These are phyloP conservation scores for Cryomyces antarcticus DNA, from an alignment of 495 filamentous ascomycete genomes.

Conservation along the genomic window DNA sequence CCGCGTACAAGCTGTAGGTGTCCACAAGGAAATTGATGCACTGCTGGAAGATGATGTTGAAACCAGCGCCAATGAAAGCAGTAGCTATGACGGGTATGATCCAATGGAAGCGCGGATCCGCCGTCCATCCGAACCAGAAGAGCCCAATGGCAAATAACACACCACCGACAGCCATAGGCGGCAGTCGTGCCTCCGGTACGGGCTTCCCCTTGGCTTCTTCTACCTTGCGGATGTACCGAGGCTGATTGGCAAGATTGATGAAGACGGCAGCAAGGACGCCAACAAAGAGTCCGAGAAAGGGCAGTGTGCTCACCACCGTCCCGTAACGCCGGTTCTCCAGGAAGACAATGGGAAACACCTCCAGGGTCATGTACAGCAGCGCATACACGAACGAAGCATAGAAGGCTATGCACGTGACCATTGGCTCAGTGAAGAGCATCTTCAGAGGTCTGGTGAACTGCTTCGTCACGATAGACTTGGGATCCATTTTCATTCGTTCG, in stretches of 20 bases:
- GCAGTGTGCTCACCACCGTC: conserved; percentile 22
- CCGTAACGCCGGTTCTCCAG: conserved; percentile 26
- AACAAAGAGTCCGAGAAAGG: conserved; percentile 32
- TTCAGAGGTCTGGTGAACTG: conserved; percentile 7
- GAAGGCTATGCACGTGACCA: conserved; percentile 9
- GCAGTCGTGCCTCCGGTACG: conserved; percentile 17
- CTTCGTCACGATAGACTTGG: conserved; percentile 6
- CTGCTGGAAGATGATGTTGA: conserved; percentile 11
- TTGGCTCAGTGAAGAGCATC: conserved; percentile 11
- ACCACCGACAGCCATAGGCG: conserved; percentile 11
- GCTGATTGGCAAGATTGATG: conserved; percentile 13
- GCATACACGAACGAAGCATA: conserved; percentile 13
- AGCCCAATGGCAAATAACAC: conserved; percentile 12
- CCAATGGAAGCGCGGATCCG: conserved; percentile 13
- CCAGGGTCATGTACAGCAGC: conserved; percentile 24
- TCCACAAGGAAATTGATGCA: conserved; percentile 8
- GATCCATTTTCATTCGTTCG: conserved; percentile 4
- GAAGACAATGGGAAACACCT: conserved; percentile 31
- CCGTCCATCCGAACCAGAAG: conserved; percentile 20
- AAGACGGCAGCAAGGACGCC: conserved; percentile 18
- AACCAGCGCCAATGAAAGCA: conserved; percentile 11
- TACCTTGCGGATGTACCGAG: conserved; percentile 8
- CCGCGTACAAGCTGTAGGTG: conserved; percentile 8
- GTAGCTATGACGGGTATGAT: conserved; percentile 12
- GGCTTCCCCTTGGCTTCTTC: conserved; percentile 6